A percentile compares a stretch with the other conserved stretches of the same genome.
phyloP scores from a whole-genome alignment of 495 filamentous ascomycete species.

The Penicillium lagena region DNA sequence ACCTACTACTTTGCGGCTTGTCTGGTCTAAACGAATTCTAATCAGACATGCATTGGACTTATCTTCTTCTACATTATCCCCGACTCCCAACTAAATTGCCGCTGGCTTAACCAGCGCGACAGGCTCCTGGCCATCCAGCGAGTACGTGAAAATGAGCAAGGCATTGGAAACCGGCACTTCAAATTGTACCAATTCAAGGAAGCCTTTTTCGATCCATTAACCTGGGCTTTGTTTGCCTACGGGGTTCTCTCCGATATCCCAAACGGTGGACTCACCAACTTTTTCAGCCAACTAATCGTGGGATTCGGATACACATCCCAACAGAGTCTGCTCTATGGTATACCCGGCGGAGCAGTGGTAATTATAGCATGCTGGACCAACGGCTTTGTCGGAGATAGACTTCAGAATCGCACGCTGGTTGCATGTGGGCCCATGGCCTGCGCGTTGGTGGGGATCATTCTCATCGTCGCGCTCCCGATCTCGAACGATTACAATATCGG shows the following conservation, averaged over 20 bases:
- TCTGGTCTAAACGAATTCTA: too few relatives aligned
- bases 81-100: constrained; percentile 57
- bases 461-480: constrained; percentile 56
- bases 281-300: constrained; percentile 50
- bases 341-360: too few relatives aligned
- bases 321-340: not conserved
- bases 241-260: constrained; percentile 52
- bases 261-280: constrained; percentile 60
- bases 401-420: constrained; percentile 18
- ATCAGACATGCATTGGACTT: constrained; percentile 32
- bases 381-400: too few relatives aligned
- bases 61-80: constrained; percentile 55
- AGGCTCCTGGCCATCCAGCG: constrained; percentile 49
- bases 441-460: constrained; percentile 44
- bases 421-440: constrained; percentile 13
- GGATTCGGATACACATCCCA: not conserved
- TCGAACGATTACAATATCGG: constrained; percentile 40
- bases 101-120: constrained; percentile 55
- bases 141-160: constrained; percentile 54
- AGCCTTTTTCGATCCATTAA: constrained; percentile 48
- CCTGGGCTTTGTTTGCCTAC: constrained; percentile 54
- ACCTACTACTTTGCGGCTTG: too few relatives aligned
- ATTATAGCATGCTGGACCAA: too few relatives aligned
- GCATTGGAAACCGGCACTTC: constrained; percentile 58
- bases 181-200: constrained; percentile 52